phyloP scores from a whole-genome alignment of 805 yeast genomes.

The Naumovozyma baii region DNA sequence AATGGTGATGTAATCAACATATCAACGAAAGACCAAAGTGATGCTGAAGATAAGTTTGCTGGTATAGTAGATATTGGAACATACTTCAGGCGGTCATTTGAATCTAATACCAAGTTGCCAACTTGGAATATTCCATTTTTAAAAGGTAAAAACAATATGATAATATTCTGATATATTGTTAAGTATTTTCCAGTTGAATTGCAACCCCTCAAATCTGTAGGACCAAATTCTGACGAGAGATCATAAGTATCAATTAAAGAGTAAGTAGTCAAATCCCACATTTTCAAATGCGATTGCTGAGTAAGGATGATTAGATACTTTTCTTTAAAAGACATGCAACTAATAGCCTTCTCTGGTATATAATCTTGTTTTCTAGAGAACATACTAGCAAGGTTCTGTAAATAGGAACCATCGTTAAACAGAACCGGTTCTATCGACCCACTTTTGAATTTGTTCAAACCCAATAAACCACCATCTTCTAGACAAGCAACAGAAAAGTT shows the following conservation, averaged over 20 bases:
- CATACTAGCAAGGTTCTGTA: slow-evolving; percentile 29
- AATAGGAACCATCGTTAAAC: slow-evolving; percentile 47
- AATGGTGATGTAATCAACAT: slow-evolving; percentile 19
- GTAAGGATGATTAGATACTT: slow-evolving; percentile 20
- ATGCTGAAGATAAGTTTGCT: slow-evolving; percentile 21
- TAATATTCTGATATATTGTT: slow-evolving; percentile 25
- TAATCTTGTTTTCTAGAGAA: slow-evolving; percentile 12
- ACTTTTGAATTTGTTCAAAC: slow-evolving; percentile 30
- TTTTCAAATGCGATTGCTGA: slow-evolving; percentile 19
- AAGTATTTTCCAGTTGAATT: slow-evolving; percentile 30
- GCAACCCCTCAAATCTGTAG: slow-evolving; percentile 9
- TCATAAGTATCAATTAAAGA: slow-evolving; percentile 14
- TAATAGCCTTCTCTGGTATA: slow-evolving; percentile 14
- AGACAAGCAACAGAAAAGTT: slow-evolving; percentile 47
- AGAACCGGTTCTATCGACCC: slow-evolving; percentile 34
- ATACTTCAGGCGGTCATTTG: slow-evolving; percentile 9
- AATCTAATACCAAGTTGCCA: slow-evolving; percentile 24
- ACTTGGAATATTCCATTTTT: slow-evolving; percentile 37
- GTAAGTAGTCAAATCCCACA: slow-evolving; percentile 23
- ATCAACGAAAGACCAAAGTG: slow-evolving; percentile 28
- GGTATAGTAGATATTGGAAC: slow-evolving; percentile 10
- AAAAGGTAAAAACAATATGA: slow-evolving; percentile 36
- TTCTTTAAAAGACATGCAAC: slow-evolving; percentile 15
- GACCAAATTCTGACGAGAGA: slow-evolving; percentile 12
- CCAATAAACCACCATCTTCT: slow-evolving; percentile 69